Conservation (phyloP, 371 early-diverging fungal species). For the Massospora cicadina region DNA sequence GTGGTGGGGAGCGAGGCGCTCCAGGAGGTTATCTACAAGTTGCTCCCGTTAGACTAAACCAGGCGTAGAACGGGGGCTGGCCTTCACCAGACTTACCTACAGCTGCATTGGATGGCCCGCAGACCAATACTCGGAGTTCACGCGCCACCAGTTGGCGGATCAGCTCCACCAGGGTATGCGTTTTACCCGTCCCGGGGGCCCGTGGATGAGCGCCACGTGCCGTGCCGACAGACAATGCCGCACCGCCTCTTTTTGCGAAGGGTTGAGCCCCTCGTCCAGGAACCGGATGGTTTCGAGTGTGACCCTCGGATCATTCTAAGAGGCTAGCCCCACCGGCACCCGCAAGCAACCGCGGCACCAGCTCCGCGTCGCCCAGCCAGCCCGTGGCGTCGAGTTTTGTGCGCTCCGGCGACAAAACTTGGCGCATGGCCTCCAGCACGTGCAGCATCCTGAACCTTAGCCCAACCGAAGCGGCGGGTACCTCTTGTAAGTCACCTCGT, state of each 20-base stretch:
- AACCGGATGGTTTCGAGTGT: constrained; percentile 18
- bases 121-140: constrained; percentile 62
- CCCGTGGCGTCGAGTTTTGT: constrained; percentile 16
- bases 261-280: constrained; percentile 49
- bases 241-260: constrained; percentile 59
- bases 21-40: constrained; percentile 54
- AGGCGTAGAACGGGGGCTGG: too few species aligned
- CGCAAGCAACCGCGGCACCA: constrained; percentile 13
- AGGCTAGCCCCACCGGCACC: constrained; percentile 21
- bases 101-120: constrained; percentile 86
- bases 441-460: not conserved
- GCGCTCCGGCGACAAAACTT: constrained; percentile 11
- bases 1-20: constrained; percentile 38
- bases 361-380: constrained; percentile 13
- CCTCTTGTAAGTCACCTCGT: constrained; percentile 9
- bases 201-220: constrained; percentile 65
- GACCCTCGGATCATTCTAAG: constrained; percentile 18
- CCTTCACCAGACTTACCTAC: constrained; percentile 36
- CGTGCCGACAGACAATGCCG: constrained; percentile 36
- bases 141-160: constrained; percentile 53
- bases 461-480: not conserved
- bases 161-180: constrained; percentile 76
- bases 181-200: constrained; percentile 93
- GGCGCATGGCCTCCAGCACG: not conserved
- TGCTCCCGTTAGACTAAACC: not conserved